Conservation (phyloP, 2,329 filamentous ascomycete species). For the Thielaviopsis punctulata region DNA sequence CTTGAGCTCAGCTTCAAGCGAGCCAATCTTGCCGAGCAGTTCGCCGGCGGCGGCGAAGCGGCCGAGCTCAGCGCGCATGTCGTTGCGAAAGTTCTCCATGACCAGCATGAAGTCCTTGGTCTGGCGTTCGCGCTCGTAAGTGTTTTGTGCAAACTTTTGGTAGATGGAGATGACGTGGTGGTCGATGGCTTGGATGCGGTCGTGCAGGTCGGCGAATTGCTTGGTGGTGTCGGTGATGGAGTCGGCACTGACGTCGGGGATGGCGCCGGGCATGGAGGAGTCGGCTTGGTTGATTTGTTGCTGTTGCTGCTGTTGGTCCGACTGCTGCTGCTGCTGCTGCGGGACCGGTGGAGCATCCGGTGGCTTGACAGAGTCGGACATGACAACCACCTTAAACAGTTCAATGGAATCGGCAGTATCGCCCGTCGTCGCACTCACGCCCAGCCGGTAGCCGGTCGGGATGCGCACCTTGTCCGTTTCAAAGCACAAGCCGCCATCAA, state of each 20-base stretch:
- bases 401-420: conserved; percentile 93
- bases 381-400: conserved; percentile 68
- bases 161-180: conserved; percentile 50
- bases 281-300: conserved; percentile 15
- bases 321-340: conserved; percentile 10
- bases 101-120: conserved; percentile 29
- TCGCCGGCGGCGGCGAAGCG: conserved; percentile 27
- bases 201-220: conserved; percentile 74
- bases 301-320: conserved; percentile 1
- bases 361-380: conserved; percentile 32
- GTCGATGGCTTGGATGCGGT: conserved; percentile 57
- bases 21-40: conserved; percentile 29
- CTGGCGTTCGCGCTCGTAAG: conserved; percentile 35
- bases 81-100: conserved; percentile 29
- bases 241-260: conserved; percentile 32
- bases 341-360: conserved; percentile 11
- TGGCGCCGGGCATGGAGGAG: conserved; percentile 23
- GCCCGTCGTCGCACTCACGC: conserved; percentile 71
- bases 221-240: conserved; percentile 30
- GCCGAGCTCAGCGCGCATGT: conserved; percentile 28
- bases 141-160: conserved; percentile 34
- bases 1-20: conserved; percentile 41
- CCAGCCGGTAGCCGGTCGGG: conserved; percentile 67
- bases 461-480: conserved; percentile 62
- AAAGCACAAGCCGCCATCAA: conserved; percentile 74